Evolutionary conservation across 108 stramenopile species (phyloP).

Genomic region (Schizochytrium sp.): DNA sequence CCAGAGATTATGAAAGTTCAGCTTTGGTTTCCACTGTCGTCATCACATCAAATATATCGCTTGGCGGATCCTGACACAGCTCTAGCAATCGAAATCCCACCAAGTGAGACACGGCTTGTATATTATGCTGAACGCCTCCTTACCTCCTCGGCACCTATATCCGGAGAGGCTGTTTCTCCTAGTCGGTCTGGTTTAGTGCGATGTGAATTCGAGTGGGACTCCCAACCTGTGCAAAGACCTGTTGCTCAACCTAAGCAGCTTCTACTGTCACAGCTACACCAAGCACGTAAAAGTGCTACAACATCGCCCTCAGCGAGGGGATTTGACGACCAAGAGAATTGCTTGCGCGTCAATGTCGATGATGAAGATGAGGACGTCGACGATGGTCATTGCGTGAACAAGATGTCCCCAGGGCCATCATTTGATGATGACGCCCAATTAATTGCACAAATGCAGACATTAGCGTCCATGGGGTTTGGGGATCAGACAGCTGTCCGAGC

Average conservation of each 20-base stretch:
- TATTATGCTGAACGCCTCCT: not conserved
- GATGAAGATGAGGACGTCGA: not conserved
- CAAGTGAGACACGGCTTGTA: not conserved
- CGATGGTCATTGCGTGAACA: not conserved
- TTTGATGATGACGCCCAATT: not conserved
- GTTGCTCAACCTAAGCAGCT: no score
- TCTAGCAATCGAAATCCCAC: not conserved
- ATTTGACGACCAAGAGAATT: not conserved
- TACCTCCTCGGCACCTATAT: not conserved
- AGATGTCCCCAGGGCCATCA: not conserved
- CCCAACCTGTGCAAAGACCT: not conserved
- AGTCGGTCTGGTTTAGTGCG: not conserved
- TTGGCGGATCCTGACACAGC: not conserved
- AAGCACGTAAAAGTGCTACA: no score
- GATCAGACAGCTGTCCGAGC: not conserved
- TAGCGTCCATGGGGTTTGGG: constrained; percentile 19
- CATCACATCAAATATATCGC: not conserved
- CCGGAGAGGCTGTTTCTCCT: constrained; percentile 1
- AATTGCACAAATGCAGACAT: not conserved
- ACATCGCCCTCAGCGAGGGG: not conserved
- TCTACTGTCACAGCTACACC: no score
- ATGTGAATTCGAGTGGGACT: constrained; percentile 21
- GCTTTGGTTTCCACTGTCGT: not conserved
- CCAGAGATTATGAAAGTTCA: not conserved
- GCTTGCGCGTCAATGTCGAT: not conserved